phyloP scores from a whole-genome alignment of 2,329 filamentous ascomycete species.

The Amylocarpus encephaloides region DNA sequence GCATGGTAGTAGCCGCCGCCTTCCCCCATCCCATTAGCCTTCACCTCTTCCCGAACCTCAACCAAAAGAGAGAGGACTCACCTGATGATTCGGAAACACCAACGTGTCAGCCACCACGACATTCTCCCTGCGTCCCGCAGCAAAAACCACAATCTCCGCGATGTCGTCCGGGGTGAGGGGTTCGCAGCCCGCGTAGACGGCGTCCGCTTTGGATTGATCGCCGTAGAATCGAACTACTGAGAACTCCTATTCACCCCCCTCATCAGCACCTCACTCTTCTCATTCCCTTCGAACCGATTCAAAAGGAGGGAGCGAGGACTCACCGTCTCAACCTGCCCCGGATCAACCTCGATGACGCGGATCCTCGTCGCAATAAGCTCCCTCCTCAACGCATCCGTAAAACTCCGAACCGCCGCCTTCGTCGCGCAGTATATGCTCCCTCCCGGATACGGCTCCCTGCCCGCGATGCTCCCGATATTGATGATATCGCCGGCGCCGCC shows the following conservation, averaged over 20 bases:
- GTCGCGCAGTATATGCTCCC: constrained; percentile 91
- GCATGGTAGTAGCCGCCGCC: constrained; percentile 39
- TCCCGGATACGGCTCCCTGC: constrained; percentile 75
- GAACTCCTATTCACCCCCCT: constrained; percentile 58
- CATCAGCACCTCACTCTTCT: too few species aligned
- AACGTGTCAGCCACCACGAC: constrained; percentile 85
- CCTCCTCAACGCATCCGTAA: constrained; percentile 75
- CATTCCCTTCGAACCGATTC: background rate
- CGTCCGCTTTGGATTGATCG: constrained; percentile 82
- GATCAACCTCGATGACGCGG: constrained; percentile 81
- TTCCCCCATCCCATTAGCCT: constrained; percentile 22
- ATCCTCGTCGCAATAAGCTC: constrained; percentile 78
- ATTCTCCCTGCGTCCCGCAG: constrained; percentile 77
- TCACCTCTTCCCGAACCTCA: constrained; percentile 20
- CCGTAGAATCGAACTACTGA: constrained; percentile 82
- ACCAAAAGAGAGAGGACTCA: constrained; percentile 35
- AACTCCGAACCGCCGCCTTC: constrained; percentile 80
- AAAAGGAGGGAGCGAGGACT: constrained; percentile 17
- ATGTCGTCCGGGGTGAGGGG: constrained; percentile 87
- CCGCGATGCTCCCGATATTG: constrained; percentile 91
- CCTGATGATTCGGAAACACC: constrained; percentile 86
- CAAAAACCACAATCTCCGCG: constrained; percentile 83
- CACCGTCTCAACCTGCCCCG: constrained; percentile 86
- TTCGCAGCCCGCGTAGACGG: constrained; percentile 79
- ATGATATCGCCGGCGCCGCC: constrained; percentile 88